These are phyloP conservation scores for Mucor ambiguus DNA, from an alignment of 371 early-diverging fungal species.

Conservation along the genomic window DNA sequence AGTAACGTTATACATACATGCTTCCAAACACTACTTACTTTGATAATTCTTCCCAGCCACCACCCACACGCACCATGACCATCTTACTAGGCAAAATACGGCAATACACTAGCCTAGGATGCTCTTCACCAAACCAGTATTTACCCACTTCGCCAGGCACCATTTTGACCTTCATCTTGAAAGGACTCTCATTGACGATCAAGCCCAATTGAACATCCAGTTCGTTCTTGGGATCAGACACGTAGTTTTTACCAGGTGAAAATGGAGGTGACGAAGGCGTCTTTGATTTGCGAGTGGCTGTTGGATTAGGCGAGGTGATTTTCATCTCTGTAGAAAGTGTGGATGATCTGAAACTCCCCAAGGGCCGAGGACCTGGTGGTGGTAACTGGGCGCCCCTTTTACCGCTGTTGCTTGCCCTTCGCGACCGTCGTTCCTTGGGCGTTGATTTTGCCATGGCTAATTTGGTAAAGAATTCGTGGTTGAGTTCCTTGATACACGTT, in stretches of 20 bases:
- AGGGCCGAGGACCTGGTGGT: constrained; percentile 9
- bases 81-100: constrained; percentile 67
- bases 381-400: constrained; percentile 1
- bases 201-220: constrained; percentile 52
- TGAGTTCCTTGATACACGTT: constrained; percentile 40
- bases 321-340: constrained; percentile 32
- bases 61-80: constrained; percentile 86
- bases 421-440: constrained; percentile 15
- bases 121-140: constrained; percentile 78
- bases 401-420: constrained; percentile 5
- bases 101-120: constrained; percentile 57
- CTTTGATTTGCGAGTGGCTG: constrained; percentile 9
- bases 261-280: constrained; percentile 6
- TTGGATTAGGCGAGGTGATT: constrained; percentile 11
- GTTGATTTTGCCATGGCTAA: constrained; percentile 43
- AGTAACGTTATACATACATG: not conserved
- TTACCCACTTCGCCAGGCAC: constrained; percentile 62
- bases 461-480: constrained; percentile 53
- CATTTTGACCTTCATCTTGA: constrained; percentile 42
- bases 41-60: constrained; percentile 76
- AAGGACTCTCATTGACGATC: constrained; percentile 63
- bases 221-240: constrained; percentile 51
- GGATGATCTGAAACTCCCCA: constrained; percentile 22
- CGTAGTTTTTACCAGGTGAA: constrained; percentile 20
- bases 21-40: constrained; percentile 24